These are phyloP conservation scores for Penicillium sp. DNA, from an alignment of 2,329 filamentous ascomycete genomes.

Conservation along the genomic window DNA sequence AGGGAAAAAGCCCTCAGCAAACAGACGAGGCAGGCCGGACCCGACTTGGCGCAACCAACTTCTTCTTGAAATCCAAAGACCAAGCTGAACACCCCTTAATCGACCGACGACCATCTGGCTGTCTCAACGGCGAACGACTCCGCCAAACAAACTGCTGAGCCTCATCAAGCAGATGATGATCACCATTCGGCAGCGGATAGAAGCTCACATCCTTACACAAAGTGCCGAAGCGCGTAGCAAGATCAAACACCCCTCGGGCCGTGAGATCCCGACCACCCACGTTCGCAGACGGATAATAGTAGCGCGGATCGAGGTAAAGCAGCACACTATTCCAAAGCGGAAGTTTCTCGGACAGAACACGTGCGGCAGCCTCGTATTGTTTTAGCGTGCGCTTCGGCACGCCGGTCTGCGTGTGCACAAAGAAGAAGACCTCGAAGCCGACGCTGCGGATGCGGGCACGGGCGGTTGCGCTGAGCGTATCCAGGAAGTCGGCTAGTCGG, in stretches of 20 bases:
- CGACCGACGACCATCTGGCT: neutral
- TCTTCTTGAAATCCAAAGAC: conserved; percentile 8
- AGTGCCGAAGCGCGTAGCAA: conserved; percentile 31
- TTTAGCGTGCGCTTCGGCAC: conserved; percentile 36
- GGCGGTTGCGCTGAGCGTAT: conserved; percentile 35
- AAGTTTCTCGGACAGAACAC: conserved; percentile 27
- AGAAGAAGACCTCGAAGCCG: conserved; percentile 40
- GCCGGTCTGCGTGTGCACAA: conserved; percentile 36
- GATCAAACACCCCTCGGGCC: conserved; percentile 32
- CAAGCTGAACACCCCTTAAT: conserved; percentile 8
- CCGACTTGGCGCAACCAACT: neutral
- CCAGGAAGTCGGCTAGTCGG: conserved; percentile 32
- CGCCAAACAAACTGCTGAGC: conserved; percentile 22
- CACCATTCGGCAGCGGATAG: conserved; percentile 30
- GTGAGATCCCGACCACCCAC: conserved; percentile 32
- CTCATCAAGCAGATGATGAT: conserved; percentile 30
- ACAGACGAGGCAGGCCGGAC: conserved; percentile 1
- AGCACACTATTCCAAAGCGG: conserved; percentile 30
- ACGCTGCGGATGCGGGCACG: conserved; percentile 34
- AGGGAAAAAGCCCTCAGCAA: neutral
- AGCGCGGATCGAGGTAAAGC: conserved; percentile 38
- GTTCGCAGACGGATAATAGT: conserved; percentile 32
- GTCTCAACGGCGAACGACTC: conserved; percentile 3
- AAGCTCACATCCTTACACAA: conserved; percentile 33
- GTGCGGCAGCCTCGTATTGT: conserved; percentile 32